Percentiles rank a stretch among this genome's conserved stretches.
Evolutionary conservation across 768 basidiomycete genomes (phyloP).

Genomic region (Mycena amicta): DNA sequence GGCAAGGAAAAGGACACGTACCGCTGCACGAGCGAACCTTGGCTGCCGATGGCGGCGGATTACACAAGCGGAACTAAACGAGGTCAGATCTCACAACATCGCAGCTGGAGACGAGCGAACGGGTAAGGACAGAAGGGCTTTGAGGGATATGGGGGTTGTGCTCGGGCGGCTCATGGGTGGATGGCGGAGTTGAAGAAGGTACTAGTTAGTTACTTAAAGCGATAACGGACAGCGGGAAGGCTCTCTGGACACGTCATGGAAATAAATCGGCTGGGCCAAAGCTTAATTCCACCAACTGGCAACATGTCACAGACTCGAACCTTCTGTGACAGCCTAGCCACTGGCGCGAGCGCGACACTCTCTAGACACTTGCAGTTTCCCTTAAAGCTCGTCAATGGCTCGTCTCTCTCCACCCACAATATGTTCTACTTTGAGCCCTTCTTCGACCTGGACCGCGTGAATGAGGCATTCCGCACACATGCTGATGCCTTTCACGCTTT

Average conservation of each 20-base stretch:
- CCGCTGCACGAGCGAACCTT: constrained; percentile 70
- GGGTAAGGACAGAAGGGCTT: constrained; percentile 40
- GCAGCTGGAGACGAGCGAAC: constrained; percentile 26
- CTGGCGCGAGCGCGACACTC: too few species aligned
- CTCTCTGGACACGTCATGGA: too few species aligned
- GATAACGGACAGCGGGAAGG: too few species aligned
- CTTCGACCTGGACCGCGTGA: constrained; percentile 44
- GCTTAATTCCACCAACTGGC: too few species aligned
- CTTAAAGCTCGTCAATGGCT: too few species aligned
- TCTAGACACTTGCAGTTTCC: too few species aligned
- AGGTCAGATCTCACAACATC: constrained; percentile 1
- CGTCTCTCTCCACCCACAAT: background rate
- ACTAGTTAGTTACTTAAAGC: too few species aligned
- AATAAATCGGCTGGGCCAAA: too few species aligned
- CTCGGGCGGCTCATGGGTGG: background rate
- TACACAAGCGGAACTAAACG: constrained; percentile 57
- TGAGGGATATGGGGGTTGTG: constrained; percentile 19
- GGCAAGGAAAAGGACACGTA: constrained; percentile 21
- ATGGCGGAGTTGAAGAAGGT: background rate
- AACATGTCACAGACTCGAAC: too few species aligned
- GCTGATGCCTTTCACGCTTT: background rate
- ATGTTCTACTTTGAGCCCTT: constrained; percentile 38
- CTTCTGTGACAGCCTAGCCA: too few species aligned
- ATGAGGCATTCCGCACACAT: constrained; percentile 29
- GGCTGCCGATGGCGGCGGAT: constrained; percentile 67